Base-by-base conservation (phyloP, 2,329 filamentous ascomycete genomes). In the Dryadomyces quercus-mongolicae region DNA sequence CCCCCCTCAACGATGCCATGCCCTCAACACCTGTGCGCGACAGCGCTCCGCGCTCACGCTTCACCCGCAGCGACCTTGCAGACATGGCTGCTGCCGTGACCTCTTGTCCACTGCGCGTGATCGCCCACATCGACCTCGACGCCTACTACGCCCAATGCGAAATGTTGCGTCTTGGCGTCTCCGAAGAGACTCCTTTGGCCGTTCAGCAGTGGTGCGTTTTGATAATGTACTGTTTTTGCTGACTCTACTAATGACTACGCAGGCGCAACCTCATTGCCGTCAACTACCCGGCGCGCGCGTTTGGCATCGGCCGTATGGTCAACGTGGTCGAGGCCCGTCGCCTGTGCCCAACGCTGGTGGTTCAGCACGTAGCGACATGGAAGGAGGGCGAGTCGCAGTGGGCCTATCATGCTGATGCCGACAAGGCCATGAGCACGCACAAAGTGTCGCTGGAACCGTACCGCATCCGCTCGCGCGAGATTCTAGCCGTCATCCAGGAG, bases 141-240 rank as follows among this genome's bases (percentile, higher is more conserved):
- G 92, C 92, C 43, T 98, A 98, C 70, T 98, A 98, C 67, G 86
- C 87, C 3, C 93, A 98, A 73, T 96, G 90, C 66, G 93, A 98
- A 70, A 94, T 91, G 78, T 83, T 95, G 10, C 82, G 93, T 8
- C 76, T 97, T 47, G 84, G 83, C 13, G 73, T 87, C 12, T 73
- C 85, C 15, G 83, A 88, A 57, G 80, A 89, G 55, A 79, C 83
- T 60, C 93, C 93, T 10, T 78, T 98, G 22, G 93, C 90, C 1
- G 93, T 98, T 20, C 91, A 94, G 65, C 92, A 97, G 74, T 97
- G 88, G 87, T 84, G 71, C 58, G 57, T 40, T 40, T 47, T n/a
- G n/a, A n/a, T n/a, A n/a, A n/a, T n/a, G n/a, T n/a, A n/a, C n/a
- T n/a, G n/a, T 8, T 1, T 42, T 10, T 8, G 16, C 8, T 31